Base-by-base conservation (phyloP, 306 rosid genomes). In the Fagus sylvatica region DNA sequence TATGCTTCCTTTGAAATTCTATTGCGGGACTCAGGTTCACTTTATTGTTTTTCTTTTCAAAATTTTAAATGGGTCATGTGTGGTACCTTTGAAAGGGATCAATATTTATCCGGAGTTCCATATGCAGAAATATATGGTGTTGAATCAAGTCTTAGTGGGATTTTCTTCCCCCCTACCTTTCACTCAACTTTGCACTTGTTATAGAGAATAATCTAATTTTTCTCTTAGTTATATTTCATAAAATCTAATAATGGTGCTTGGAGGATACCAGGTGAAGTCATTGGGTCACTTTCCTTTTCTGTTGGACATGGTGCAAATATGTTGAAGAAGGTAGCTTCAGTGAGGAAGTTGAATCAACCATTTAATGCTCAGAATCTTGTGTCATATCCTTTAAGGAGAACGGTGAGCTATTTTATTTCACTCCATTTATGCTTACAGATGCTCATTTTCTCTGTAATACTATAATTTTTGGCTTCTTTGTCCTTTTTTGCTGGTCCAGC, bases 241-340 rank as follows among this genome's bases (percentile, higher is more conserved):
- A 77, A 56, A 34, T 53, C 48, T 82, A 53, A 53, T 34, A 84
- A 82, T 55, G 43, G 15, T 69, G 54, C 42, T 74, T 75, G 69
- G 74, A 74, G 64, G 37, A 40, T 77, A 68, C 83, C 83, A 95
- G 99, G 99, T 79, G 98, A 95, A 85, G 93, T 95, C 59, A 91
- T 95, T 42, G 97, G 97, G 70, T 88, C 98, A 61, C 86, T 95
- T 78, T 95, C 97, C 13, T 92, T 91, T 87, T 69, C 93, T 77
- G 98, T 93, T 43, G 99, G 98, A 70, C 89, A 82, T 74, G 91
- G 90, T 72, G 89, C 89, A 74, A 88, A 83, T 75, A 85, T 69
- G 70, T 83, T 95, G 75, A 91, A 82, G 85, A 95, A 91, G 85
- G 80, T 87, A 72, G 86, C 99, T 74, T 95, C 99, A 12, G 85